Base-by-base conservation (phyloP, 345 rosid genomes). In the Dimocarpus longan region DNA sequence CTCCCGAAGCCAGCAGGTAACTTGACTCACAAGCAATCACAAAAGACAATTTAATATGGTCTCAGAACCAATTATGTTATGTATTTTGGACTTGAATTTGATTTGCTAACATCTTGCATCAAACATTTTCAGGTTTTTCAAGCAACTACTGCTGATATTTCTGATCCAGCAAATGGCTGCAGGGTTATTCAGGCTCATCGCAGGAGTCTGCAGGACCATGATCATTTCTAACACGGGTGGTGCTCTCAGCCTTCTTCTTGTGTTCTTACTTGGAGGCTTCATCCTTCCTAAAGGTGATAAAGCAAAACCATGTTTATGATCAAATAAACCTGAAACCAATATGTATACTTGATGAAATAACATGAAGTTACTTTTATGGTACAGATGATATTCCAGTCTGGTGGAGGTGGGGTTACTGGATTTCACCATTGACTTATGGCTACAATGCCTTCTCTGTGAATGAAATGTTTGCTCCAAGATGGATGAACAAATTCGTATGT, bases 361-460 rank as follows among this genome's bases (percentile, higher is more conserved):
- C 60, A 46, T 4, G 37, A 57, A 10, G 40, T 40, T 70, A 24
- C 44, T 76, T 52, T 21, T 13, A 62, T 71, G 76, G 42, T 19
- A 83, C 88, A 93, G 98, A 76, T 70, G 28, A 88, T 39, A 91
- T 96, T 79, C 99, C 98, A 42, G 70, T 16, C 9, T 93, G 99
- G 95, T 96, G 97, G 97, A 65, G 67, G 39, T 96, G 98, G 99
- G 98, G 85, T 70, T 89, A 96, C 74, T 96, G 99, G 99, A 75
- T 93, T 68, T 96, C 98, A 44, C 98, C 99, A 11, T 5, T 96
- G 88, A 65, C 87, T n/a, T 96, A 94, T 64, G 90, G 88, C 73
- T 89, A 54, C 82, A 91, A 96, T 68, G 91, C 97, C 75, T 50
- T 96, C 5, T 26, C 90, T 4, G 91, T 91, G 26, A 96, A 94